Conservation (phyloP, 192 early-diverging fungal genomes). For the Backusella macrospora region DNA sequence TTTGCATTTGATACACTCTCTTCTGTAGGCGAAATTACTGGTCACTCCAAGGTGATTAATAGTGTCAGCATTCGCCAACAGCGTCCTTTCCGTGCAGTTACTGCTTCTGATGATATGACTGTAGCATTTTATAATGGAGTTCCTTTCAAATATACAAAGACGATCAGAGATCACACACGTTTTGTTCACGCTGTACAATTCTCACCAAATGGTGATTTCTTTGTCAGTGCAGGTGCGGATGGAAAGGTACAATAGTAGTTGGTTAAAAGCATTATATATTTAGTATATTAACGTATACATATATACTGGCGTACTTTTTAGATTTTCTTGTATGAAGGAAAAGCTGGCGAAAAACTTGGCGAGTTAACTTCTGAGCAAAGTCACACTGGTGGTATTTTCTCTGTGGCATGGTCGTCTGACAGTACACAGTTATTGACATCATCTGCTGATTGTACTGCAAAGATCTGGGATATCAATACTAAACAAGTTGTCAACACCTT, state of each 20-base stretch:
- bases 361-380: slow-evolving; percentile 50
- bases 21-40: slow-evolving; percentile 87
- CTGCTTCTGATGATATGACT: slow-evolving; percentile 86
- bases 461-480: slow-evolving; percentile 87
- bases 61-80: slow-evolving; percentile 85
- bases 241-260: slow-evolving; percentile 58
- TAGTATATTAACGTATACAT: neutral
- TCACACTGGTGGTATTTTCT: slow-evolving; percentile 84
- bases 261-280: neutral
- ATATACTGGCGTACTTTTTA: slow-evolving; percentile 18
- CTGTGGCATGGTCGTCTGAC: slow-evolving; percentile 89
- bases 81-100: slow-evolving; percentile 92
- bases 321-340: slow-evolving; percentile 93
- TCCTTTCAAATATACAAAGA: slow-evolving; percentile 81
- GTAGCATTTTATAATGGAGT: slow-evolving; percentile 92
- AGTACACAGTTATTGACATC: slow-evolving; percentile 74
- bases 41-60: slow-evolving; percentile 89
- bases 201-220: slow-evolving; percentile 77
- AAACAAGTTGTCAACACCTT: slow-evolving; percentile 70
- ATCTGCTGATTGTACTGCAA: slow-evolving; percentile 84
- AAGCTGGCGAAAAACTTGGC: slow-evolving; percentile 78
- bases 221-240: slow-evolving; percentile 86
- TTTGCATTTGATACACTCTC: slow-evolving; percentile 90
- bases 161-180: slow-evolving; percentile 79
- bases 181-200: slow-evolving; percentile 93